Evolutionary conservation across 768 basidiomycete species (phyloP), one percentile per base, ranked within the genome.

Genomic region (Fistulinella prunicolor): DNA sequence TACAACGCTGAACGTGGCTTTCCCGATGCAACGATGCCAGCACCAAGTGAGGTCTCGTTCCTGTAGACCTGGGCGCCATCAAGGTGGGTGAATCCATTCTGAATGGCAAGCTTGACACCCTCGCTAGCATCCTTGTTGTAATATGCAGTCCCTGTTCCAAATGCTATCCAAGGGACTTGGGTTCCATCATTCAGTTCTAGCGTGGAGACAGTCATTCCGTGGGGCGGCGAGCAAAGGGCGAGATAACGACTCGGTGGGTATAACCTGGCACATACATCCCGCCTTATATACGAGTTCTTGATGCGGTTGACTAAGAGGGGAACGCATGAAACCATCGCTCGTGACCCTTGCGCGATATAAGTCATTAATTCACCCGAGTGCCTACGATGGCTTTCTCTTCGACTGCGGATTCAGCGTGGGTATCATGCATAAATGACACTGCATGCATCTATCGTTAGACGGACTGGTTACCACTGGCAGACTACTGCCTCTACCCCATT

Each of bases 41-140:
- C 69, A 1, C 79, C 81, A 16, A 83, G 67, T 1, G 69, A 69
- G 1, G 71, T 70, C 58, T 85, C 83, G 50, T 85, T 85, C 8
- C 47, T 47, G 61, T 85, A 85, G 42, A 66, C 43, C 58, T 83
- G 82, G 3, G 82, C 82, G n/a, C 80, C 77, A 57, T 85, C 83
- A 16, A 86, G 70, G 58, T 85, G 83, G 12, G 70, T 78, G 55
- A 83, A 73, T 3, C 79, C 79, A 38, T 67, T 73, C n/a, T 73
- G 67, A 43, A 86, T 77, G 17, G 85, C 84, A 19, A 61, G 50
- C 30, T 56, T 63, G 38, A 80, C 69, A 3, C 67, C 56, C 0
- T 49, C 13, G 20, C 69, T 52, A 10, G 74, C 77, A 51, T 83
- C 77, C 51, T 70, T 70, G 12, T 49, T 43, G 46, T 56, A 79